Base-by-base conservation (phyloP, 169 alveolate genomes). In the Plasmodium inui region DNA sequence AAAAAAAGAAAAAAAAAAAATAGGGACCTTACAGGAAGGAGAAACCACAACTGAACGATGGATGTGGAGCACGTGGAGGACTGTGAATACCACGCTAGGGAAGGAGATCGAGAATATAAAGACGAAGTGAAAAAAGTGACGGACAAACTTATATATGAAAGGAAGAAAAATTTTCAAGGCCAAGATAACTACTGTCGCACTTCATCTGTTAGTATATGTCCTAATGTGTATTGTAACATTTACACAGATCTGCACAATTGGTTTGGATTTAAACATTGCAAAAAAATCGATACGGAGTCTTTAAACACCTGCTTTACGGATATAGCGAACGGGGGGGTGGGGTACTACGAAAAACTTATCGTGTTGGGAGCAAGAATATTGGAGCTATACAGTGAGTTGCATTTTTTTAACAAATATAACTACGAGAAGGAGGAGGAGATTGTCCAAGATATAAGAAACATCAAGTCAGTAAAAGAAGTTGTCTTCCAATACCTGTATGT, bases 251-350 rank as follows among this genome's bases (percentile, higher is more conserved):
- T 85, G 17, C 53, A 85, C 41, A 85, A 72, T n/a, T 85, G 93
- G 93, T 85, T 85, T 85, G 93, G 93, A 32, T 85, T 85, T 85
- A 85, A 85, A 53, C 46, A 85, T 74, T 85, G 93, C 79, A 44
- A 37, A 34, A 85, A 85, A 19, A 85, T 85, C 32, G 93, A 85
- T 30, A 85, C 85, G 1, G 93, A 85, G 37, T 73, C 80, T 2
- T 85, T 85, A 39, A 85, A 85, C 46, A 85, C 93, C 6, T 85
- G 93, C 32, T 85, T 85, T 74, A 85, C 93, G 10, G 93, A 85
- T 41, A 73, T 85, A 74, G 61, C 93, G 6, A 85, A 85, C 53
- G 93, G 93, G 44, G 93, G 93, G 39, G 84, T 85, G 12, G 93
- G 93, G 0, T 85, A 85, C 41, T 85, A 85, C 26, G 93, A 85